These are phyloP conservation scores for Drosera spatulata DNA, from an alignment of 179 eudicot species.

Conservation along the genomic window DNA sequence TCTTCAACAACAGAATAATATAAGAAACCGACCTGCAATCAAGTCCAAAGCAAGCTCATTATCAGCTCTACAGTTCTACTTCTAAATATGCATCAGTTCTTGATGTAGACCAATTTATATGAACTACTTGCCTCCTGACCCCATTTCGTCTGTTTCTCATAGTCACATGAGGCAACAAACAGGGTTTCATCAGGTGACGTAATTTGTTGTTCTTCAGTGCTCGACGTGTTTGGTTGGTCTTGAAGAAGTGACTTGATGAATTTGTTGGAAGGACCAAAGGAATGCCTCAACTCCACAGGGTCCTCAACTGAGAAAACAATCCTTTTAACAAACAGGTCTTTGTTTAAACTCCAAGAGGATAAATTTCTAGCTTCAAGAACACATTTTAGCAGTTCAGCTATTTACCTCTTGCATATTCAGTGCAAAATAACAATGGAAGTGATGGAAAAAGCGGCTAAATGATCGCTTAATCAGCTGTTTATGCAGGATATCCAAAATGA, in stretches of 20 bases:
- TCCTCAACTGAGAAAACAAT: conserved; percentile 12
- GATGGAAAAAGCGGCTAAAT: too few species aligned
- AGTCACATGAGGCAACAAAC: conserved; percentile 31
- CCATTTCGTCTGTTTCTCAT: conserved; percentile 48
- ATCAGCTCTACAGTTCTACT: too few species aligned
- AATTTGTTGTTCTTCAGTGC: background rate
- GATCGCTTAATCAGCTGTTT: too few species aligned
- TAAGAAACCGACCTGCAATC: conserved; percentile 34
- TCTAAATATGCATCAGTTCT: too few species aligned
- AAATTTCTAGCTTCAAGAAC: too few species aligned
- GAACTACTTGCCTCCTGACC: conserved; percentile 36
- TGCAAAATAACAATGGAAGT: too few species aligned
- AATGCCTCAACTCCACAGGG: conserved; percentile 7
- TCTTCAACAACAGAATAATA: conserved; percentile 28
- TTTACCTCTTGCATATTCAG: too few species aligned
- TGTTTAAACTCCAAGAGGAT: background rate
- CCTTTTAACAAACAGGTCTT: background rate
- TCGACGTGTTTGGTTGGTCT: background rate
- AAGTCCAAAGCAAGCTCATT: background rate
- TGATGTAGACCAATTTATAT: background rate
- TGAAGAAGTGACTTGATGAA: conserved; percentile 22
- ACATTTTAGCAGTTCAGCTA: too few species aligned
- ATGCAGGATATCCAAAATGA: too few species aligned
- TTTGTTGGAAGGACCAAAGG: conserved; percentile 30
- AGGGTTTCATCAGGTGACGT: conserved; percentile 13